phyloP scores from a whole-genome alignment of 2,329 filamentous ascomycete species.

The Arthrobotrys musiformis region DNA sequence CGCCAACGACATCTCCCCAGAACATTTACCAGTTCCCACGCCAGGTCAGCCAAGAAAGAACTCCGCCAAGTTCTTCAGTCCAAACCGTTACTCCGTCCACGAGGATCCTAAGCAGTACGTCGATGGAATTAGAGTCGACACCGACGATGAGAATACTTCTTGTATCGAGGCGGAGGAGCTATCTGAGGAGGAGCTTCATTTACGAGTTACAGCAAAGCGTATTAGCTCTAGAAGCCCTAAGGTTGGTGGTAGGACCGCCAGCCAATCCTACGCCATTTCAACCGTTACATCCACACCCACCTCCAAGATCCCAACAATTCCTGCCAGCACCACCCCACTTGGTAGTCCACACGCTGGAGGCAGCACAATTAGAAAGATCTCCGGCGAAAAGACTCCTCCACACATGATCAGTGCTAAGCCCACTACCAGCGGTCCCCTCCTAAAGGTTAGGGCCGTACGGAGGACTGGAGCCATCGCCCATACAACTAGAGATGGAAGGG shows the following conservation, averaged over 20 bases:
- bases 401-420: slow-evolving; percentile 47
- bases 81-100: slow-evolving; percentile 60
- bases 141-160: slow-evolving; percentile 64
- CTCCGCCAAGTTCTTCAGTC: slow-evolving; percentile 55
- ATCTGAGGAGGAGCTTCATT: slow-evolving; percentile 48
- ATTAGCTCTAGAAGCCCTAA: slow-evolving; percentile 32
- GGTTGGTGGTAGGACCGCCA: slow-evolving; percentile 31
- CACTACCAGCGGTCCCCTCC: slow-evolving; percentile 27
- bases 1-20: slow-evolving; percentile 77
- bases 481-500: slow-evolving; percentile 40
- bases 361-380: slow-evolving; percentile 47
- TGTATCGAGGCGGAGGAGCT: slow-evolving; percentile 52
- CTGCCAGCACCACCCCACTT: slow-evolving; percentile 26
- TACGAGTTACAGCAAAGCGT: slow-evolving; percentile 49
- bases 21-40: slow-evolving; percentile 92
- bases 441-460: slow-evolving; percentile 47
- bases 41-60: slow-evolving; percentile 95
- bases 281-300: slow-evolving; percentile 16
- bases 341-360: slow-evolving; percentile 34
- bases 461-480: slow-evolving; percentile 43
- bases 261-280: slow-evolving; percentile 32
- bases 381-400: slow-evolving; percentile 50
- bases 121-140: slow-evolving; percentile 65
- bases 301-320: neutral
- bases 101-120: slow-evolving; percentile 60